Base-by-base conservation (phyloP, 2,329 filamentous ascomycete genomes). In the Alternaria sp. region DNA sequence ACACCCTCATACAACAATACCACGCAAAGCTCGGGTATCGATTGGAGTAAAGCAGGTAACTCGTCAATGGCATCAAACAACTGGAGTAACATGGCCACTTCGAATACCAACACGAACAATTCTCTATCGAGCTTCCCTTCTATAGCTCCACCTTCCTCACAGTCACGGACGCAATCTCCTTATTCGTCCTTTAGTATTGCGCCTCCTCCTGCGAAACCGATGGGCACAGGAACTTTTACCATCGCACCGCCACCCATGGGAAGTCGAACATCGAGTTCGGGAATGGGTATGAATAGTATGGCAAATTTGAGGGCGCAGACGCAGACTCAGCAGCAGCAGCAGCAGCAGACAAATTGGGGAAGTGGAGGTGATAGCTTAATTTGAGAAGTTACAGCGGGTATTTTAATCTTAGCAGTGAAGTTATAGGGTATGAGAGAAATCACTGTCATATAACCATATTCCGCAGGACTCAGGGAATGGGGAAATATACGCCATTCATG, bases 111-210 rank as follows among this genome's bases (percentile, higher is more conserved):
- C 38, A 39, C 71, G 43, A 65, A 61, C 51, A 65, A 61, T 51
- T 59, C 61, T 5, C 61, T 72, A 6, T 78, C 82, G 0, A 81
- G 82, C 16, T 79, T 77, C 61, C 87, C 57, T 83, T 87, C 57
- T 82, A 87, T 77, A 86, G 86, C 86, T 78, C 83, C 16, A 73
- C 85, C 61, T 18, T 66, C 64, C 5, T 55, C 67, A 20, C 69
- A 70, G 18, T 30, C 63, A 16, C 64, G 66, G 30, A 43, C 59
- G 22, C 65, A 74, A 26, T 68, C 65, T 18, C 73, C 74, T 5
- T 79, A 76, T 36, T 75, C 77, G 14, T 65, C 72, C 2, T 78
- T 79, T 48, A 73, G 72, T 38, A 79, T 80, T 41, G 73, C 76
- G n/a, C 78, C 78, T n/a, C 77, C 79, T 6, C 75, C 77, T 3